Base-by-base conservation (phyloP, 495 filamentous ascomycete species). In the Cryomyces antarcticus region DNA sequence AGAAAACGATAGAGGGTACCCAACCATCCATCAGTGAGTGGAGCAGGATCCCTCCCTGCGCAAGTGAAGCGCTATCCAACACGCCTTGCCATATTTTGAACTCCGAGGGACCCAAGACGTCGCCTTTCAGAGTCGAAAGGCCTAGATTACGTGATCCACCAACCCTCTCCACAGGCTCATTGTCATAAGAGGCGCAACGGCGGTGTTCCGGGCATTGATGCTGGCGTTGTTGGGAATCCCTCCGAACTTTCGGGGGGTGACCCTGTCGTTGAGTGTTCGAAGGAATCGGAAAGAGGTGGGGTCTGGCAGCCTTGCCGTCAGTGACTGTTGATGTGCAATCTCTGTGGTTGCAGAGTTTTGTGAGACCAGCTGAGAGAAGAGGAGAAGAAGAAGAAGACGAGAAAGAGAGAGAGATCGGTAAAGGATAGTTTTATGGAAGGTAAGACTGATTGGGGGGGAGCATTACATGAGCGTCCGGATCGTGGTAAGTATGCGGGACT, bases 271-370 rank as follows among this genome's bases (percentile, higher is more conserved):
- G 82, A 87, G 52, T 77, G 75, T 49, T 87, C 81, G 60, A 80
- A 82, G 12, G 79, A 77, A 49, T 85, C 80, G 52, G 77, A 77
- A 53, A 92, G 72, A 54, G 84, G 73, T 62, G 85, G 85, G 63
- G 86, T 88, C 83, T 92, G 69, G 52, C 28, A 39, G 9, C 9
- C 33, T 36, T 3, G 12, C 9, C 33, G 9, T 13, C 3, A 13
- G 33, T 36, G 33, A 10, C 12, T 36, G 9, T 36, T 36, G 33
- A 9, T 3, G 12, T 36, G 33, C 33, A 10, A 9, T 36, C 17
- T 24, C 17, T 24, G 17, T 24, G 17, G 2, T 24, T 2, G 17
- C 17, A 24, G 17, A 24, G 17, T 24, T 24, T 24, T 24, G 2
- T 24, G 17, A 24, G 17, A 24, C 17, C 17, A 24, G 17, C 17